Conservation (phyloP, 2,329 filamentous ascomycete genomes). For the Purpureocillium takamizusanense region DNA sequence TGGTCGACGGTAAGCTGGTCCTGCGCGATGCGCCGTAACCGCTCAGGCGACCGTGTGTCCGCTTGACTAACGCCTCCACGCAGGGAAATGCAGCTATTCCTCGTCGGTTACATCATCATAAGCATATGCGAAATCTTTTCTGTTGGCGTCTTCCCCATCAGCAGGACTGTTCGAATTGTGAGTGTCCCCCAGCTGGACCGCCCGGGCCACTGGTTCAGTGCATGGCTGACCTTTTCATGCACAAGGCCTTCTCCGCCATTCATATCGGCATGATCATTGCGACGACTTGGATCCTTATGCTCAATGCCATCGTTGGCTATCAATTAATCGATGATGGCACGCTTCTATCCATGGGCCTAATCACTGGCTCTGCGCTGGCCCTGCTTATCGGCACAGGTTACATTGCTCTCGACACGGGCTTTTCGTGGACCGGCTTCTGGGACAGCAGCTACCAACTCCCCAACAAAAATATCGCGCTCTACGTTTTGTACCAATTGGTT, state of each 20-base stretch:
- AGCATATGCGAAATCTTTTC: conserved; percentile 96
- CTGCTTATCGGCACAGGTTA: conserved; percentile 90
- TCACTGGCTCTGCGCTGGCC: conserved; percentile 58
- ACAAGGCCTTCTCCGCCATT: conserved; percentile 77
- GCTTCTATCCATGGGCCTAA: conserved; percentile 67
- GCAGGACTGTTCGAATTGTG: conserved; percentile 62
- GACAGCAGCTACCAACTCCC: conserved; percentile 46
- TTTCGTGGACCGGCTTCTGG: conserved; percentile 76
- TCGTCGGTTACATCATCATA: conserved; percentile 76
- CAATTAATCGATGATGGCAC: conserved; percentile 94
- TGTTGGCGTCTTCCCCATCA: conserved; percentile 77
- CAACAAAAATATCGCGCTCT: conserved; percentile 74
- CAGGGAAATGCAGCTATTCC: conserved; percentile 95
- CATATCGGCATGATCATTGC: conserved; percentile 86
- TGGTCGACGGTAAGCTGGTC: conserved; percentile 61
- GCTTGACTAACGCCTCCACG: conserved; percentile 5
- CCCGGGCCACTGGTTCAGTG: not conserved
- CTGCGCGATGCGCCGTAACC: not conserved
- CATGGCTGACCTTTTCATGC: conserved; percentile 9
- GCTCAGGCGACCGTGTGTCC: not conserved
- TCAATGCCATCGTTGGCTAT: conserved; percentile 88
- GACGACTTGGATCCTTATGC: conserved; percentile 80
- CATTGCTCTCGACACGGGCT: conserved; percentile 89
- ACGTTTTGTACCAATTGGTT: conserved; percentile 85
- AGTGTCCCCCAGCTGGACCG: conserved; percentile 20